Percentiles rank a stretch among this genome's conserved stretches.
Evolutionary conservation across 208 protist genomes (phyloP).

Genomic region (Wallacemonas sp.): DNA sequence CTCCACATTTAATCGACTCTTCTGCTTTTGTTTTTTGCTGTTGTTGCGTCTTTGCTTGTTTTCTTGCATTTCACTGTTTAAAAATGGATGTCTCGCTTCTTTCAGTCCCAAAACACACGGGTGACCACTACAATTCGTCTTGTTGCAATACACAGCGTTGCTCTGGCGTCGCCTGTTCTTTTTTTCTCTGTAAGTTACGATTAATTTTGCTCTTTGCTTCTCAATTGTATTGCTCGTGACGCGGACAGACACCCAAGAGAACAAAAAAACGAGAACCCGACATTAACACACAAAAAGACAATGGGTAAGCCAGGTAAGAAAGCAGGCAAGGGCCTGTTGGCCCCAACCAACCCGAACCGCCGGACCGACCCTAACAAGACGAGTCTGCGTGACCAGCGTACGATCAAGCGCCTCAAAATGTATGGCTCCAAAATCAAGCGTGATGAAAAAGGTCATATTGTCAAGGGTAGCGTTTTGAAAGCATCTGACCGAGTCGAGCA

Average conservation of each 20-base stretch:
- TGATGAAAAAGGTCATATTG: constrained; percentile 91
- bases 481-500: constrained; percentile 83
- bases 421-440: constrained; percentile 88
- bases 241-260: background rate
- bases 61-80: too few relatives aligned
- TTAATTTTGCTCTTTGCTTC: too few relatives aligned
- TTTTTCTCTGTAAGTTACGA: background rate
- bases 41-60: too few relatives aligned
- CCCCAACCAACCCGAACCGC: constrained; percentile 84
- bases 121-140: too few relatives aligned
- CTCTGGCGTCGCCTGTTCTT: too few relatives aligned
- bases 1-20: too few relatives aligned
- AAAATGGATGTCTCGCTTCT: too few relatives aligned
- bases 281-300: constrained; percentile 16
- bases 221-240: background rate
- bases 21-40: too few relatives aligned
- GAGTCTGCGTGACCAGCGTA: constrained; percentile 80
- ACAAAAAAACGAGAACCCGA: background rate
- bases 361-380: constrained; percentile 80
- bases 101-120: too few relatives aligned
- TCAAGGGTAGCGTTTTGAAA: constrained; percentile 88
- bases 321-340: constrained; percentile 81
- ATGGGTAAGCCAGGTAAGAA: constrained; percentile 92
- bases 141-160: too few relatives aligned
- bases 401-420: constrained; percentile 90